Conservation (phyloP, 352 stramenopile genomes). For the Phytopythium litorale region DNA sequence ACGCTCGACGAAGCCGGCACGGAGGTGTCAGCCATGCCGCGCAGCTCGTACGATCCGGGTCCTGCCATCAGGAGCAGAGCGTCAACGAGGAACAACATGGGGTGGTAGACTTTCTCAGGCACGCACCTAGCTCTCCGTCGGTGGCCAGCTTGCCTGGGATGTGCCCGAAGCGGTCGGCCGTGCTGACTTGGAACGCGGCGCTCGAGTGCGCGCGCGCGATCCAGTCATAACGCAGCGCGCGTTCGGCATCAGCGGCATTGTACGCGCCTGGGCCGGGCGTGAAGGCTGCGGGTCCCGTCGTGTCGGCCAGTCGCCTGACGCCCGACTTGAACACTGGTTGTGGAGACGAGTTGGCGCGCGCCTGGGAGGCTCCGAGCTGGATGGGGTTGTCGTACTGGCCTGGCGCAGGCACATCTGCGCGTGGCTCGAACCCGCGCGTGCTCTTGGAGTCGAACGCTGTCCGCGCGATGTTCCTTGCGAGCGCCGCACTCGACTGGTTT, state of each 20-base stretch:
- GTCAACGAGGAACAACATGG: conserved; percentile 1
- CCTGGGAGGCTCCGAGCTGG: conserved; percentile 29
- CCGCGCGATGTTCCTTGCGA: conserved; percentile 51
- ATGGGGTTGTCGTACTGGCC: conserved; percentile 71
- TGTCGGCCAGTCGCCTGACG: conserved; percentile 37
- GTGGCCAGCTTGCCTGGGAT: conserved; percentile 25
- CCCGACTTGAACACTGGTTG: conserved; percentile 68
- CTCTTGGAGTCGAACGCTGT: conserved; percentile 66
- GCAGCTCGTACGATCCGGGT: conserved; percentile 49
- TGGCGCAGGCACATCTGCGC: conserved; percentile 43
- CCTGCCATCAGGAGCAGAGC: conserved; percentile 18
- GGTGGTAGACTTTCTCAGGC: neutral
- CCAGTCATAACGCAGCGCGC: conserved; percentile 59
- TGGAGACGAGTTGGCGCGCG: conserved; percentile 15
- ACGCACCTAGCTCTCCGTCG: conserved; percentile 49
- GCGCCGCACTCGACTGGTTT: conserved; percentile 25
- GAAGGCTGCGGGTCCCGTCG: conserved; percentile 18
- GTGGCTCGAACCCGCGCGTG: conserved; percentile 43
- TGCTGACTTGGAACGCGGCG: conserved; percentile 54
- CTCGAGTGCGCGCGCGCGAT: conserved; percentile 56
- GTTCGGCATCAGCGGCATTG: conserved; percentile 61
- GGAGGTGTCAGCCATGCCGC: conserved; percentile 19
- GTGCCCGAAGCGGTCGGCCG: conserved; percentile 53
- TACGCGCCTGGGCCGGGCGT: conserved; percentile 61
- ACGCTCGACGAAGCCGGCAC: conserved; percentile 21